phyloP scores from a whole-genome alignment of 257 asterid genomes.

The Solanum pinnatisectum region DNA sequence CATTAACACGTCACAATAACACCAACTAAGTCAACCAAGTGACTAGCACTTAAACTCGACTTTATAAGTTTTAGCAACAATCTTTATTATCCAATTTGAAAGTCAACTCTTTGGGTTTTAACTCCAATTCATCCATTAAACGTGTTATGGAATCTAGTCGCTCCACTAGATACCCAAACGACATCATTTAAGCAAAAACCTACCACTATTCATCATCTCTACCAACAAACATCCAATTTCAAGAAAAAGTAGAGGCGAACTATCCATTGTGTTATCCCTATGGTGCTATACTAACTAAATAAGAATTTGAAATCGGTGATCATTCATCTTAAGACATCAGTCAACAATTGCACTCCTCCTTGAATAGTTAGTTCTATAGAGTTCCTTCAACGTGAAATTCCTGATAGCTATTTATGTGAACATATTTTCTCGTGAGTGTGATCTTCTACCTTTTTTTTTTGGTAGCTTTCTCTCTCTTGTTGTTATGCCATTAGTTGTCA shows the following conservation, averaged over 20 bases:
- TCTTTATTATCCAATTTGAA: neutral
- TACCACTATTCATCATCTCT: neutral
- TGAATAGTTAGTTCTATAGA: neutral
- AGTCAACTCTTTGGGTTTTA: neutral
- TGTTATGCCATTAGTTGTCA: neutral
- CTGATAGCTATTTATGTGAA: neutral
- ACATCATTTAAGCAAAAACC: neutral
- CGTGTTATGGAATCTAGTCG: neutral
- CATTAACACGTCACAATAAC: neutral
- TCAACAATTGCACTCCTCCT: neutral
- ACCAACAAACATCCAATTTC: neutral
- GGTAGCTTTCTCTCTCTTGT: neutral
- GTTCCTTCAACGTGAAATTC: neutral
- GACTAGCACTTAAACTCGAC: neutral
- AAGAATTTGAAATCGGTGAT: neutral
- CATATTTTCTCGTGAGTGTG: neutral
- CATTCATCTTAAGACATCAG: neutral
- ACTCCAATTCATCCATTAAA: neutral
- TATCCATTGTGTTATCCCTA: neutral
- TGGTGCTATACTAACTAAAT: neutral
- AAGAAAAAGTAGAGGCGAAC: neutral
- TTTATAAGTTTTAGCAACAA: neutral
- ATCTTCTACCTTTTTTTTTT: neutral
- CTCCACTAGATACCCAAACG: neutral
- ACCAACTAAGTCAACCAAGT: neutral